phyloP scores from a whole-genome alignment of 2,329 filamentous ascomycete genomes.

The Fusarium clavum region DNA sequence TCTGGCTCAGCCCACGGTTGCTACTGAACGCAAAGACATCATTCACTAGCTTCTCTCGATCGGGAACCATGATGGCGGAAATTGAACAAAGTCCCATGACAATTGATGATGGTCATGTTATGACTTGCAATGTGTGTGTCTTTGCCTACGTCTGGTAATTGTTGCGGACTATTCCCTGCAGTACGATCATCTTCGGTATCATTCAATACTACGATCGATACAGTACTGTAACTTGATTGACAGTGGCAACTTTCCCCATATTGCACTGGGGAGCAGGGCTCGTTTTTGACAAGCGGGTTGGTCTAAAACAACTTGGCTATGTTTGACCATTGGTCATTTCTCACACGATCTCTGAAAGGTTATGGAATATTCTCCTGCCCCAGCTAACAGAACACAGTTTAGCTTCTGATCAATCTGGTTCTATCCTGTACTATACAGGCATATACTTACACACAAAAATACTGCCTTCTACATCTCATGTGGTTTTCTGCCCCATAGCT shows the following conservation, averaged over 20 bases:
- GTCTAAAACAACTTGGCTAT: slow-evolving; percentile 33
- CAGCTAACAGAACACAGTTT: slow-evolving; percentile 19
- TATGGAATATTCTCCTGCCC: slow-evolving; percentile 19
- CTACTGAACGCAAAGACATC: slow-evolving; percentile 10
- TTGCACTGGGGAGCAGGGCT: slow-evolving; percentile 23
- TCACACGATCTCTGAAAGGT: slow-evolving; percentile 32
- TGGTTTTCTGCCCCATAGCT: neutral
- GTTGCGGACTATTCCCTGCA: slow-evolving; percentile 20
- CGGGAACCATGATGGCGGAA: neutral
- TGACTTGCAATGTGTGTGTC: neutral
- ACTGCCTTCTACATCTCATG: neutral
- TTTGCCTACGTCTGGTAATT: slow-evolving; percentile 18
- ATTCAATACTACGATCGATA: slow-evolving; percentile 32
- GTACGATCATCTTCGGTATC: slow-evolving; percentile 28
- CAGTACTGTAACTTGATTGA: slow-evolving; percentile 28
- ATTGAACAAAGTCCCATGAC: slow-evolving; percentile 7
- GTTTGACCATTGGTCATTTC: slow-evolving; percentile 30
- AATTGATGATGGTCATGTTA: slow-evolving; percentile 16
- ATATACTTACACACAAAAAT: neutral
- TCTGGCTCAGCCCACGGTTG: slow-evolving; percentile 3
- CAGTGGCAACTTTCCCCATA: slow-evolving; percentile 18
- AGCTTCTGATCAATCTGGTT: neutral
- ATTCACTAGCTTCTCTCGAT: slow-evolving; percentile 7
- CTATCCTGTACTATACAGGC: neutral
- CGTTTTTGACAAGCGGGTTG: slow-evolving; percentile 27